Evolutionary conservation across 1,284 basidiomycete species (phyloP).

Genomic region (Ganoderma sinense): DNA sequence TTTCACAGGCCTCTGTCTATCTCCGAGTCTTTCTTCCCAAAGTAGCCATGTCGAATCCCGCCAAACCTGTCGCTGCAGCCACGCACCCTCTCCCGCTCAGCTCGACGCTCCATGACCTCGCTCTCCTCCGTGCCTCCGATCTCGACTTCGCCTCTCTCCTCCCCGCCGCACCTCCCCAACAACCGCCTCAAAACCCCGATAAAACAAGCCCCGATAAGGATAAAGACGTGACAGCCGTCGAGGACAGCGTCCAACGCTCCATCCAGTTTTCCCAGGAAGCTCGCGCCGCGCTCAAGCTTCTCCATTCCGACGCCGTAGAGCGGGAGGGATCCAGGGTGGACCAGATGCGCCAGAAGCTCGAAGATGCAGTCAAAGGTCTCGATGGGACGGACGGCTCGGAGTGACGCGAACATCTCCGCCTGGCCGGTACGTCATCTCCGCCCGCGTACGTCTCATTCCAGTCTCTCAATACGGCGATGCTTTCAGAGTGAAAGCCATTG

Average conservation of each 20-base stretch:
- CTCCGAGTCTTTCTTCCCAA: not conserved
- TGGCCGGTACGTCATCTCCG: not conserved
- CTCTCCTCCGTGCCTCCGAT: constrained; percentile 68
- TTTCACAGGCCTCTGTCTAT: not conserved
- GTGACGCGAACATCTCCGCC: not conserved
- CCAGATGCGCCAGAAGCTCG: constrained; percentile 54
- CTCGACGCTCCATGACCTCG: constrained; percentile 75
- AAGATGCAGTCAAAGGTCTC: constrained; percentile 57
- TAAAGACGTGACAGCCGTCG: constrained; percentile 28
- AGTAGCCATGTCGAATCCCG: constrained; percentile 10
- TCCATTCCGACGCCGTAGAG: constrained; percentile 60
- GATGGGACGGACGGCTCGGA: constrained; percentile 22
- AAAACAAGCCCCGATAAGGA: not conserved
- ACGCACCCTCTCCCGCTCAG: constrained; percentile 59
- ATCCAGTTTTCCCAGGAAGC: constrained; percentile 57
- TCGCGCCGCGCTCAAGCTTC: constrained; percentile 59
- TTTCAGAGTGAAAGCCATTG: not conserved
- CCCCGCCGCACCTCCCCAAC: constrained; percentile 32
- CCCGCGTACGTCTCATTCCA: no score
- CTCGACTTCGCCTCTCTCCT: constrained; percentile 58
- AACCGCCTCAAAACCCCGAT: not conserved
- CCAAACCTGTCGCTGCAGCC: constrained; percentile 32
- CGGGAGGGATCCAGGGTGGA: constrained; percentile 60
- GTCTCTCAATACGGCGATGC: not conserved
- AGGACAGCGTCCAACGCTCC: constrained; percentile 56